Conservation (phyloP, 345 rosid genomes). For the Cardamine occulta region DNA sequence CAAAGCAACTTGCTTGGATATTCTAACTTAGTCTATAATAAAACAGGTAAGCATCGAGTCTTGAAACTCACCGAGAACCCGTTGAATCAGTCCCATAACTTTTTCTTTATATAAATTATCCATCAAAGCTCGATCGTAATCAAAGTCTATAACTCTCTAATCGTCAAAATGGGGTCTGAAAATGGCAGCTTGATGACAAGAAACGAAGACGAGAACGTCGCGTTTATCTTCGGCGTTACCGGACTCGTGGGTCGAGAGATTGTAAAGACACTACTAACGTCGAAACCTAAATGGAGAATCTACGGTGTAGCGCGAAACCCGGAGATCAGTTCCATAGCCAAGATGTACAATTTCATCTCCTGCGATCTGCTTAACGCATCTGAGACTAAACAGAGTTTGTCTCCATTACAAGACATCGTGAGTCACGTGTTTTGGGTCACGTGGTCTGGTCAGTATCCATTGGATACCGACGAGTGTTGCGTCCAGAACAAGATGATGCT, state of each 20-base stretch:
- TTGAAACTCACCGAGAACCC: constrained; percentile 34
- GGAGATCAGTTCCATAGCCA: constrained; percentile 48
- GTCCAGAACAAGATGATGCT: constrained; percentile 72
- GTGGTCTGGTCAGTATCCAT: constrained; percentile 68
- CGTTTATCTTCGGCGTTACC: constrained; percentile 78
- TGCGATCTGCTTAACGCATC: constrained; percentile 69
- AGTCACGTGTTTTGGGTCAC: constrained; percentile 89
- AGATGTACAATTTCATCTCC: constrained; percentile 64
- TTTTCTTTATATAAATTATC: not conserved
- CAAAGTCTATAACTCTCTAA: constrained; percentile 23
- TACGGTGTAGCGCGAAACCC: constrained; percentile 77
- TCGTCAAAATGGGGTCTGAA: constrained; percentile 46
- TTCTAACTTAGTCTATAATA: constrained; percentile 29
- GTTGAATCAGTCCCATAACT: constrained; percentile 31
- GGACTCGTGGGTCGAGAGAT: constrained; percentile 91
- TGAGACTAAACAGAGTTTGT: constrained; percentile 57
- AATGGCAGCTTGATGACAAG: constrained; percentile 31
- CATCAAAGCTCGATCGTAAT: not conserved
- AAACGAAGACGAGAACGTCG: constrained; percentile 51
- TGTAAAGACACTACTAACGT: constrained; percentile 50
- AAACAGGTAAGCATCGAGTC: constrained; percentile 45
- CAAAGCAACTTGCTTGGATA: constrained; percentile 34
- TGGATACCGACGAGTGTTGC: constrained; percentile 65
- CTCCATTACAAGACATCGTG: constrained; percentile 50
- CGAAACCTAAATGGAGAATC: constrained; percentile 71